phyloP scores from a whole-genome alignment of 805 yeast species.

The Scheffersomyces stipitis region DNA sequence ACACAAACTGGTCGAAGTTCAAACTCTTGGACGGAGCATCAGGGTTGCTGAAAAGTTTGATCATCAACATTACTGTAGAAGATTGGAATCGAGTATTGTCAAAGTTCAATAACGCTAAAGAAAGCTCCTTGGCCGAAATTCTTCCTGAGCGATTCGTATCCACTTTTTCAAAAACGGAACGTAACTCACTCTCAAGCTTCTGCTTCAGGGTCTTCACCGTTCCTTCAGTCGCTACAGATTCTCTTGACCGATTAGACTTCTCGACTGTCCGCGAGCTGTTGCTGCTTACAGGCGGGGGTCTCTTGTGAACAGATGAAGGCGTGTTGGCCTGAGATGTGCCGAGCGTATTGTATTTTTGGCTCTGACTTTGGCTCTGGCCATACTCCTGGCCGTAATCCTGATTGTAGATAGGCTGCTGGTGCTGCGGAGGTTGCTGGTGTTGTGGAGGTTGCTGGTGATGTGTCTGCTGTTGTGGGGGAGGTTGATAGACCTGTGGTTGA shows the following conservation, averaged over 20 bases:
- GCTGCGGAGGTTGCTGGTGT: slow-evolving; percentile 6
- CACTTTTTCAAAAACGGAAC: slow-evolving; percentile 52
- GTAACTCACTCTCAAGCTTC: slow-evolving; percentile 46
- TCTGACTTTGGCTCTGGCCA: slow-evolving; percentile 4
- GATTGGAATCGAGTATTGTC: slow-evolving; percentile 63
- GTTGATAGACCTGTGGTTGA: slow-evolving; percentile 8
- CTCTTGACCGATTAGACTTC: slow-evolving; percentile 16
- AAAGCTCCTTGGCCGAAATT: slow-evolving; percentile 57
- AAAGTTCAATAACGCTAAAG: slow-evolving; percentile 58
- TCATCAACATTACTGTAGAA: slow-evolving; percentile 61
- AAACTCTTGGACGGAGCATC: slow-evolving; percentile 19
- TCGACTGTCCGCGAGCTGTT: neutral
- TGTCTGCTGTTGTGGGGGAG: slow-evolving; percentile 12
- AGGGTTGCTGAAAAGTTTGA: slow-evolving; percentile 53
- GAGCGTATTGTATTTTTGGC: neutral
- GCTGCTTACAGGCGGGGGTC: slow-evolving; percentile 15
- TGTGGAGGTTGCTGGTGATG: slow-evolving; percentile 6
- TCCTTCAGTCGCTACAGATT: slow-evolving; percentile 18
- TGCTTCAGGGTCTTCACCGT: slow-evolving; percentile 24
- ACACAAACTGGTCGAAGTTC: slow-evolving; percentile 61
- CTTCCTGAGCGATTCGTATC: slow-evolving; percentile 55
- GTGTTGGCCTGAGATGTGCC: slow-evolving; percentile 1
- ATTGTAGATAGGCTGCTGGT: slow-evolving; percentile 8
- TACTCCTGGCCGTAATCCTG: slow-evolving; percentile 7
- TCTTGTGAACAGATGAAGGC: slow-evolving; percentile 15